Evolutionary conservation across 345 rosid species (phyloP).

Genomic region (Pugionium cornutum): DNA sequence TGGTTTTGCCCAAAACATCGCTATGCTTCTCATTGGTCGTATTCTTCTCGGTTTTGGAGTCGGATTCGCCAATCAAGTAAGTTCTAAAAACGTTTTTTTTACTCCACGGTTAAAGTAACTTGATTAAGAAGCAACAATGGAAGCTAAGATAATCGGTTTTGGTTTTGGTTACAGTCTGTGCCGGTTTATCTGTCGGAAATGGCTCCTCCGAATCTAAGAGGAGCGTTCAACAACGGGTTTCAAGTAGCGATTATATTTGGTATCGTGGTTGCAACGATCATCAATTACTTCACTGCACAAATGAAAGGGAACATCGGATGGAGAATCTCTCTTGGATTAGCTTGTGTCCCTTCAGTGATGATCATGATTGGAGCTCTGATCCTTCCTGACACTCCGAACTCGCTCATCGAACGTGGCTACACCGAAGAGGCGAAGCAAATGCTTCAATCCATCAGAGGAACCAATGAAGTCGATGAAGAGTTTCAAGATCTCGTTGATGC

Average conservation of each 20-base stretch:
- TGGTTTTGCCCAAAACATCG: constrained; percentile 56
- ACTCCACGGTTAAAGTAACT: not conserved
- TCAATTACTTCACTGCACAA: constrained; percentile 60
- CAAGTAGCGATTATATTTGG: constrained; percentile 79
- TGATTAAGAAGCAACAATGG: constrained; percentile 4
- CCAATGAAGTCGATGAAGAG: constrained; percentile 54
- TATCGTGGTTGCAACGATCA: constrained; percentile 61
- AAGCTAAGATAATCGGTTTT: not conserved
- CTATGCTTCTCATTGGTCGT: constrained; percentile 65
- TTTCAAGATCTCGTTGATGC: constrained; percentile 65
- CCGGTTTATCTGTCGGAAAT: constrained; percentile 80
- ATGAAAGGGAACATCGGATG: constrained; percentile 67
- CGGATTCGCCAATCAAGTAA: constrained; percentile 88
- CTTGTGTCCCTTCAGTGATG: constrained; percentile 65
- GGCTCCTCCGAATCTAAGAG: constrained; percentile 76
- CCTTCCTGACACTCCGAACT: constrained; percentile 80
- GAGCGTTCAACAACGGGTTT: constrained; percentile 78
- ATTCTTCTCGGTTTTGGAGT: constrained; percentile 75
- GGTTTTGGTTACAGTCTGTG: constrained; percentile 50
- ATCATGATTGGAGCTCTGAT: constrained; percentile 62
- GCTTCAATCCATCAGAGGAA: constrained; percentile 62
- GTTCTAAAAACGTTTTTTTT: not conserved
- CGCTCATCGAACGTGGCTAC: constrained; percentile 68
- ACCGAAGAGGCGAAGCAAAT: constrained; percentile 58
- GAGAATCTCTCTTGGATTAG: constrained; percentile 71